Base-by-base conservation (phyloP, 495 filamentous ascomycete species). In the Penicillium paradoxum region DNA sequence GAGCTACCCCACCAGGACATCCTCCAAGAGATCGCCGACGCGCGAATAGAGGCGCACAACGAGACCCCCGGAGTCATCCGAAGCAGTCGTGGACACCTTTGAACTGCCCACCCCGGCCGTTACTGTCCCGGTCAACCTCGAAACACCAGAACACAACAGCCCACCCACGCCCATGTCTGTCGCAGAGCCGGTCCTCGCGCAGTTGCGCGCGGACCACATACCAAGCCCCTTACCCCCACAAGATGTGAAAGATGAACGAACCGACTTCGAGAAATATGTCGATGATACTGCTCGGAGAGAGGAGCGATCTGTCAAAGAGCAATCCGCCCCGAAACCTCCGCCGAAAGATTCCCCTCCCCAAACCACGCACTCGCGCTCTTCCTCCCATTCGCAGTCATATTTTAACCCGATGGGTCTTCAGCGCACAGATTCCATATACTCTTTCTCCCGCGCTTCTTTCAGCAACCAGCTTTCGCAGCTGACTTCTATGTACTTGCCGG, bases 381-480 rank as follows among this genome's bases (percentile, higher is more conserved):
- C 66, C 1, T 75, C 72, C 33, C 74, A 74, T 54, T 60, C 67
- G 25, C 73, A 78, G 51, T 72, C 73, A 11, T 83, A 79, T 54
- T 83, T 83, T 62, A 77, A 77, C 33, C 75, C 67, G 15, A 59
- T 51, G 47, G 72, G 62, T n/a, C 62, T 66, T 29, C 72, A 75
- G 17, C 79, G 89, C n/a, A 73, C 88, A 4, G 83, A 85, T 15
- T 95, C 90, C 4, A 85, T 95, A 22, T 95, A 90, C 66, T 93
- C 92, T 0, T 79, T 98, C 54, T 93, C 90, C 5, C 84, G 91
- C 29, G 85, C 84, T 34, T 93, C 91, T 0, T 96, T 98, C 62
- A 86, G 88, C 21, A 91, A 89, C 55, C 93, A 98, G 66, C 80
- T 97, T 21, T 86, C 88, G 15, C 88, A 92, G 57, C 75, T 96